Evolutionary conservation across 352 stramenopile species (phyloP), one percentile per base, ranked within the genome.

Genomic region (Aphanomyces invadans): DNA sequence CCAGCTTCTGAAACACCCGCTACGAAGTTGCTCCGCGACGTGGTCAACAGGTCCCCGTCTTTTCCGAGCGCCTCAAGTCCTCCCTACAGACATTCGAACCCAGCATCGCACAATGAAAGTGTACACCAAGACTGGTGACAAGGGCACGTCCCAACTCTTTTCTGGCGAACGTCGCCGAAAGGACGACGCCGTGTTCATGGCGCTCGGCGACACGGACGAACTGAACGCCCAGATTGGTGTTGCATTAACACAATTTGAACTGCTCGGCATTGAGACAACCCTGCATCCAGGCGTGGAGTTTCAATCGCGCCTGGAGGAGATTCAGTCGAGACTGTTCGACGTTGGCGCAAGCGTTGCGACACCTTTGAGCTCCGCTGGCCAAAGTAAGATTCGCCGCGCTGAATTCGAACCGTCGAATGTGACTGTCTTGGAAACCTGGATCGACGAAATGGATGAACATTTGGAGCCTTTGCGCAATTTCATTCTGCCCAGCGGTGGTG

Each of bases 61-160:
- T 42, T 7, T 15, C 15, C 7, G 15, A 42, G 7, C 15, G 36
- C 36, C 36, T 42, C 36, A 15, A 7, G 36, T 42, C 15, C 7
- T 15, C 15, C 36, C 36, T 15, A 42, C 36, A 7, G 36, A 7
- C 36, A 15, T 42, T 15, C 15, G 7, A 7, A 7, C 7, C 7
- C 36, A 42, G 36, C 36, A 15, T 42, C 49, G 63, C 32, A 63
- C 44, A 29, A 90, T 94, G 80, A 95, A 95, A 72, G 86, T 97
- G 54, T 97, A 97, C 79, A 97, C 90, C 38, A 91, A 92, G 62
- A 96, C 89, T 0, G 90, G 90, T 44, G 90, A 97, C 74, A 97
- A 96, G 69, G 90, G 89, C 55, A 94, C 86, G 62, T 97, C 89
- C 49, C 87, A 90, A 71, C 81, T 97, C 56, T 97, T 95, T 74